These are phyloP conservation scores for Fragilariopsis cylindrus DNA, from an alignment of 108 stramenopile genomes.

Conservation along the genomic window DNA sequence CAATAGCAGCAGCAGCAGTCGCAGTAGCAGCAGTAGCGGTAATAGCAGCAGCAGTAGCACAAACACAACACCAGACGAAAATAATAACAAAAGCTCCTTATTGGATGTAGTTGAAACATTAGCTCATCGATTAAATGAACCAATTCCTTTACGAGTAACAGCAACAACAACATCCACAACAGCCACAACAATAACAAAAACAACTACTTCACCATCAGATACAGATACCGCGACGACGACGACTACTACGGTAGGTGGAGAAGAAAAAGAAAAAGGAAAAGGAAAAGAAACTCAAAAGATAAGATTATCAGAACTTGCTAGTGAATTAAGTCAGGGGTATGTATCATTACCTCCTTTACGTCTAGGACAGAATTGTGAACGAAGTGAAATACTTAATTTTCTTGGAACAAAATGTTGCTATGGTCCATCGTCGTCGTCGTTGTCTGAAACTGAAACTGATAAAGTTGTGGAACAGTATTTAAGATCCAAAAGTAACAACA, in stretches of 20 bases:
- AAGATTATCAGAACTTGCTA: constrained; percentile 20
- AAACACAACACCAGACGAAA: no score
- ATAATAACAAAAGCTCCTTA: neutral
- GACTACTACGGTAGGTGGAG: neutral
- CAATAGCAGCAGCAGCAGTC: no score
- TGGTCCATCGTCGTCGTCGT: no score
- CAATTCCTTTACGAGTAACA: constrained; percentile 2
- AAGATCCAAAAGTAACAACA: neutral
- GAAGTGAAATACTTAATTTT: constrained; percentile 4
- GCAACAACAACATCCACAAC: neutral
- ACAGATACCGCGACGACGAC: neutral
- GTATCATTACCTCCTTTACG: constrained; percentile 18
- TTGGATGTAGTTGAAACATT: constrained; percentile 8
- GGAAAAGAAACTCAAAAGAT: no score
- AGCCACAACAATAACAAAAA: neutral
- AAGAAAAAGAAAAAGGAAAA: neutral
- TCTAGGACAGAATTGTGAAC: constrained; percentile 12
- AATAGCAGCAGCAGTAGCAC: no score
- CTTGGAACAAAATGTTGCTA: constrained; percentile 18
- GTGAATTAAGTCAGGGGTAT: constrained; percentile 17
- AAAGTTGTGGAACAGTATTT: neutral
- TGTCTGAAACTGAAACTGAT: neutral
- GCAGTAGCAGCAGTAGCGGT: no score
- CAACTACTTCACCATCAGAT: neutral
- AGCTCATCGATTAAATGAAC: neutral